Evolutionary conservation across 257 asterid genomes (phyloP), one percentile per base, ranked within the genome.

Genomic region (Pogostemon cablin): DNA sequence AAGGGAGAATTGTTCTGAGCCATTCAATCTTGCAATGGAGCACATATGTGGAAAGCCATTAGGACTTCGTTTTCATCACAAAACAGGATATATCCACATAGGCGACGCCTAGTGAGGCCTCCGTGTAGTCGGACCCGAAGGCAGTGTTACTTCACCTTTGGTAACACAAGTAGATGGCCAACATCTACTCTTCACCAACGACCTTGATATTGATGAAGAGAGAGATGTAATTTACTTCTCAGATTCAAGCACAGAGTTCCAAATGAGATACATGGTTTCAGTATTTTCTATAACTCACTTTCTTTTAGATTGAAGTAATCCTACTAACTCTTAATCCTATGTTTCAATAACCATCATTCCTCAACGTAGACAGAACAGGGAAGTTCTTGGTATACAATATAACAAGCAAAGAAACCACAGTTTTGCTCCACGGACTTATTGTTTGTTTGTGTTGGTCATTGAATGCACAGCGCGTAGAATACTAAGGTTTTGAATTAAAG

Each of bases 41-140:
- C 90, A 87, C 55, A n/a, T 83, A 67, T 90, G 96, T 15, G 93
- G 95, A 56, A 77, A 95, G 80, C 93, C 93, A 9, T 53, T 87
- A 62, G 96, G 96, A 6, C 81, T 87, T 32, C 68, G 81, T 6
- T 90, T 90, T 68, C 86, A 86, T 60, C 55, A 54, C 55, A 83
- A 75, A 75, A 86, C 82, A 1, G 87, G 93, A 40, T 80, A 89
- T 68, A 86, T 89, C 37, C 87, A 89, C 78, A 81, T 86, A 44
- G 96, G 92, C 4, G 96, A 87, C 72, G 90, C 96, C 43, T 87
- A 87, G 75, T 75, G 84, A 25, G 95, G 95, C 75, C 91, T 90
- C 69, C 84, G 56, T 10, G 87, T 83, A 0, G 95, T 90, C 4
- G 89, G 95, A 46, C 83, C 88, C 2, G 15, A 48, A 12, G 96